Base-by-base conservation (phyloP, 2,329 filamentous ascomycete species). In the Fusarium brevicatenulatum region DNA sequence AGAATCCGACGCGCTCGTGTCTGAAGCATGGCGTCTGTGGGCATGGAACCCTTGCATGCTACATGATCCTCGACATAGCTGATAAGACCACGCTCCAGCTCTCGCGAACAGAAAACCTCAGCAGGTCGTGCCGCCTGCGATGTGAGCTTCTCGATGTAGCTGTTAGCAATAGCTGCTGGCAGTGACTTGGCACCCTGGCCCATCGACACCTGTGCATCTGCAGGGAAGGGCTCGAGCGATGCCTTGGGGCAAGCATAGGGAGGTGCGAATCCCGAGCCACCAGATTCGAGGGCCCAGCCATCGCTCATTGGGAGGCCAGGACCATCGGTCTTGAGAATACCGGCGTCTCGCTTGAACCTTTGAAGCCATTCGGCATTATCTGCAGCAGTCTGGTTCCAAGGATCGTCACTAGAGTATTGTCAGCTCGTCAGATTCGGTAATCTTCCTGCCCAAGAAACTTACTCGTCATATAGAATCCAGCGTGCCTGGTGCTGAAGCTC, bases 281-380 rank as follows among this genome's bases (percentile, higher is more conserved):
- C 87, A 44, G 86, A 83, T n/a, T 80, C 77, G 5, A 86, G 70
- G 50, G 83, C 83, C 88, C 88, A 90, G 1, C 82, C 78, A 11
- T 78, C 68, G 30, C 78, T 81, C 4, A 77, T 70, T 0, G 84
- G 82, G 0, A 91, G 82, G 5, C 88, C 88, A 0, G 88, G 88
- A 0, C 88, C 87, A 9, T 82, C 80, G 15, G 83, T 81, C n/a
- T 83, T 79, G 2, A 87, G 78, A 36, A 91, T 86, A 23, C 88
- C 88, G 2, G 82, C 84, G 53, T 89, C 85, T 16, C 88, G 85
- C 79, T 91, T 91, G 82, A 91, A 91, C 49, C 89, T 85, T 63
- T 86, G 83, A 18, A 91, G 83, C 90, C 90, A 91, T 78, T 91
- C 89, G 2, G 83, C 85, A 71, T 91, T 91, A 75, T 91, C 90